A percentile compares a stretch with the other conserved stretches of the same genome.
phyloP scores from a whole-genome alignment of 2,329 filamentous ascomycete genomes.

The Coleophoma cylindrospora region DNA sequence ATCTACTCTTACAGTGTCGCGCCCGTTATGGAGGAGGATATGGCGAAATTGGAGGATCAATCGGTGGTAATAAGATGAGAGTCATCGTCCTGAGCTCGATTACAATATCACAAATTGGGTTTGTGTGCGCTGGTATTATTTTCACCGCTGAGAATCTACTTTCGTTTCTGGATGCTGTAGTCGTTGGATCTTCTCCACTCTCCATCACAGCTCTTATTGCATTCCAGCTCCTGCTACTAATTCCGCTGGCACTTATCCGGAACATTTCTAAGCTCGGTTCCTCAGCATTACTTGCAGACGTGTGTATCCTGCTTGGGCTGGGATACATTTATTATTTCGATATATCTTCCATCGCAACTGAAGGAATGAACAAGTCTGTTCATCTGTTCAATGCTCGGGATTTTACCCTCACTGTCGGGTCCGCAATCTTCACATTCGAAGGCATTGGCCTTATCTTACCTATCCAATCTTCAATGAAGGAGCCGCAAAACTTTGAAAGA shows the following conservation, averaged over 20 bases:
- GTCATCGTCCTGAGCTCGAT: conserved; percentile 83
- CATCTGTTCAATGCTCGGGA: conserved; percentile 77
- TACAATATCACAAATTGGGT: conserved; percentile 88
- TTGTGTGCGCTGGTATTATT: conserved; percentile 89
- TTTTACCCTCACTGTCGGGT: conserved; percentile 97
- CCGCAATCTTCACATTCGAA: conserved; percentile 96
- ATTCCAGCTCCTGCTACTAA: conserved; percentile 87
- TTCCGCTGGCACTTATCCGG: conserved; percentile 85
- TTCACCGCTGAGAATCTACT: conserved; percentile 93
- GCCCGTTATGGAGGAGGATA: conserved; percentile 60
- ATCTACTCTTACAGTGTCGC: conserved; percentile 75
- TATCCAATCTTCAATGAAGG: conserved; percentile 92
- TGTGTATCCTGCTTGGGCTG: conserved; percentile 86
- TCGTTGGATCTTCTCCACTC: conserved; percentile 75
- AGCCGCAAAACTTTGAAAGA: conserved; percentile 80
- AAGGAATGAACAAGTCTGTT: conserved; percentile 76
- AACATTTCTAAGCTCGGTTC: conserved; percentile 96
- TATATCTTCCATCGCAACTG: conserved; percentile 67
- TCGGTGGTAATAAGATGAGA: conserved; percentile 86
- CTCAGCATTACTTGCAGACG: conserved; percentile 84
- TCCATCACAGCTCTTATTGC: conserved; percentile 84
- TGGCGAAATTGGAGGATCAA: conserved; percentile 85
- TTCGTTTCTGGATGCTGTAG: conserved; percentile 85
- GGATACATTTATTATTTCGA: conserved; percentile 95
- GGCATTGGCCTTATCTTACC: conserved; percentile 95